A percentile compares a stretch with the other conserved stretches of the same genome.
Evolutionary conservation across 345 rosid species (phyloP).

Genomic region (Lepidium sativum): DNA sequence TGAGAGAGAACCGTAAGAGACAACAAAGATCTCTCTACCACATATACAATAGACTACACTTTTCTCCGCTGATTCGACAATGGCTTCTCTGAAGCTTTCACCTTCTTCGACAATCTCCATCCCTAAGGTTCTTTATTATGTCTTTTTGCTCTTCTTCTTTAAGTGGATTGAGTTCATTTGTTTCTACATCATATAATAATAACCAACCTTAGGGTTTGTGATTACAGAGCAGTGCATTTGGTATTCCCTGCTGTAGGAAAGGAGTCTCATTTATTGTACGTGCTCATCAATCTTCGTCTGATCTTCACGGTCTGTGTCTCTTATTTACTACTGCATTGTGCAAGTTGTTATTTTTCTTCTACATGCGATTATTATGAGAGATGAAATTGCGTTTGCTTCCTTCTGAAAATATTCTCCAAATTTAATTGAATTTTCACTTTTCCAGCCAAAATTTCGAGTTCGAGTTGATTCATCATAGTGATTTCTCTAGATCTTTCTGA

Average conservation of each 20-base stretch:
- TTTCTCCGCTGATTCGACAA: slow-evolving; percentile 19
- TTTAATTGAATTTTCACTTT: too few relatives aligned
- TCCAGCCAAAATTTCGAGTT: too few relatives aligned
- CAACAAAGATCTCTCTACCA: slow-evolving; percentile 12
- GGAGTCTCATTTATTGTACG: slow-evolving; percentile 43
- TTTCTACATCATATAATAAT: neutral
- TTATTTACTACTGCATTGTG: neutral
- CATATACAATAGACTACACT: neutral
- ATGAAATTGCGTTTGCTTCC: neutral
- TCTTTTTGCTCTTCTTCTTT: neutral
- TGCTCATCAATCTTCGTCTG: slow-evolving; percentile 44
- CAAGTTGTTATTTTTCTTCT: too few relatives aligned
- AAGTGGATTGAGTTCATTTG: neutral
- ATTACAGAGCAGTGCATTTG: slow-evolving; percentile 29
- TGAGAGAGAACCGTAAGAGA: slow-evolving; percentile 1
- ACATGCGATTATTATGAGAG: too few relatives aligned
- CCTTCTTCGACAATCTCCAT: slow-evolving; percentile 44
- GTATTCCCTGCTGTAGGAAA: slow-evolving; percentile 34
- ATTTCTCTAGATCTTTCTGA: neutral
- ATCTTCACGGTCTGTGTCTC: slow-evolving; percentile 37
- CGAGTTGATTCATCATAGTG: too few relatives aligned
- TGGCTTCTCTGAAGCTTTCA: slow-evolving; percentile 70
- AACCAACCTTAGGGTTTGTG: slow-evolving; percentile 20
- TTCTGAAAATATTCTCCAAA: too few relatives aligned
- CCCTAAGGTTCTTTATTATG: slow-evolving; percentile 41